Evolutionary conservation across 768 basidiomycete genomes (phyloP), one percentile per base, ranked within the genome.

Genomic region (Dioszegia hungarica): DNA sequence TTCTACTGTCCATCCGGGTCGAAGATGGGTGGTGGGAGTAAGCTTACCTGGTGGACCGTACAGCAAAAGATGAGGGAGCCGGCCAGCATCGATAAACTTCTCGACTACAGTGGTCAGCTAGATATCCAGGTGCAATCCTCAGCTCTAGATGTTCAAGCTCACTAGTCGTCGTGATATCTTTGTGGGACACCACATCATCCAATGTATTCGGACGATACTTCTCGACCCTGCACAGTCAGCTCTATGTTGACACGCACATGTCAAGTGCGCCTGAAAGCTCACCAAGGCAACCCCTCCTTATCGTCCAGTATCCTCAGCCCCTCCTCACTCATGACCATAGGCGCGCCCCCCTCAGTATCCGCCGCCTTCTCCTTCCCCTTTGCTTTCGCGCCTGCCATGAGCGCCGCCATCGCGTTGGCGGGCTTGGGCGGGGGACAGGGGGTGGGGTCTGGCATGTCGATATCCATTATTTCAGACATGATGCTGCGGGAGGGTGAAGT

Each of bases 131-230:
- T n/a, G n/a, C n/a, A n/a, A n/a, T n/a, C n/a, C n/a, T n/a, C n/a
- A n/a, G n/a, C n/a, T n/a, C n/a, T n/a, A n/a, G n/a, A n/a, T n/a
- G n/a, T n/a, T n/a, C n/a, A n/a, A 63, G 25, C 87, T 67, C 59
- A 98, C 95, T 97, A 8, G 95, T 99, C 43, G 80, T 83, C 1
- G 87, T 97, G 63, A 98, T 98, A 72, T 95, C 91, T 63, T 88
- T 86, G 72, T 99, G 95, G 0, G 94, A 94, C 8, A 99, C 95
- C 20, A 99, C 90, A 66, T 98, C 95, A 66, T 87, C 86, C 55
- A 99, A 78, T 2, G 87, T 86, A 9, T 86, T 87, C 12, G 95
- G 95, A 52, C 95, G 79, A 78, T 97, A 98, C 77, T 98, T 97
- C 77, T 99, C 94, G 34, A 98, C 95, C 94, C 94, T 94, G 62